Percentiles rank a stretch among this genome's conserved stretches.
Conservation (phyloP, 2,329 filamentous ascomycete species). For the Beauveria rudraprayagi region DNA sequence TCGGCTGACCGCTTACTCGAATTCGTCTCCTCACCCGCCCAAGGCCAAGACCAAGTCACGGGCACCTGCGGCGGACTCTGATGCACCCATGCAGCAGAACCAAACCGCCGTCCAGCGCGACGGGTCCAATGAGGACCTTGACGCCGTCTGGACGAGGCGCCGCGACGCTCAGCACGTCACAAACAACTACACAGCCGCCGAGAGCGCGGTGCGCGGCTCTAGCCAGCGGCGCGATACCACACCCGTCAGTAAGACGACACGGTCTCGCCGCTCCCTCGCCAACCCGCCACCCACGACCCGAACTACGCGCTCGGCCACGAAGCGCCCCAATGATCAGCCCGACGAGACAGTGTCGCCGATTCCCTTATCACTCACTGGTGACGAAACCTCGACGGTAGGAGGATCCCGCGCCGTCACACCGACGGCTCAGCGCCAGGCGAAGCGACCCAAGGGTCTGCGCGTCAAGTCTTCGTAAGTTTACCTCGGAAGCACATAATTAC, state of each 20-base stretch:
- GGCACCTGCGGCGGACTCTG: background rate
- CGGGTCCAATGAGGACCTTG: conserved; percentile 19
- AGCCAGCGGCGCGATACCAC: conserved; percentile 23
- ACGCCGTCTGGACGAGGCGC: conserved; percentile 27
- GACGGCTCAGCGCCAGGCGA: conserved; percentile 43
- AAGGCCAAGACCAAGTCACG: conserved; percentile 18
- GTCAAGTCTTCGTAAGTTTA: conserved; percentile 61
- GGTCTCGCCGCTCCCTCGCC: conserved; percentile 28
- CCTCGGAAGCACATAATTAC: background rate
- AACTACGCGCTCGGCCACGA: conserved; percentile 42
- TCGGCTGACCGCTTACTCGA: conserved; percentile 24
- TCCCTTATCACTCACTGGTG: conserved; percentile 39
- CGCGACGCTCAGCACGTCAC: conserved; percentile 32
- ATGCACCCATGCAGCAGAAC: conserved; percentile 6
- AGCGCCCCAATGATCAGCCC: conserved; percentile 47
- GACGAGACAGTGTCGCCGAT: conserved; percentile 47
- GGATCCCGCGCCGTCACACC: conserved; percentile 56
- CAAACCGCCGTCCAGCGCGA: conserved; percentile 14
- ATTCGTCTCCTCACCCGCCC: conserved; percentile 25
- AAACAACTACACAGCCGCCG: conserved; percentile 24
- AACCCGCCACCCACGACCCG: conserved; percentile 28
- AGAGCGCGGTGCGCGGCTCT: conserved; percentile 32
- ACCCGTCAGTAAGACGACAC: conserved; percentile 25
- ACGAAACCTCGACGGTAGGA: conserved; percentile 37
- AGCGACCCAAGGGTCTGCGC: conserved; percentile 54